These are phyloP conservation scores for Dothideomycetidae sp. DNA, from an alignment of 2,329 filamentous ascomycete species.

Conservation along the genomic window DNA sequence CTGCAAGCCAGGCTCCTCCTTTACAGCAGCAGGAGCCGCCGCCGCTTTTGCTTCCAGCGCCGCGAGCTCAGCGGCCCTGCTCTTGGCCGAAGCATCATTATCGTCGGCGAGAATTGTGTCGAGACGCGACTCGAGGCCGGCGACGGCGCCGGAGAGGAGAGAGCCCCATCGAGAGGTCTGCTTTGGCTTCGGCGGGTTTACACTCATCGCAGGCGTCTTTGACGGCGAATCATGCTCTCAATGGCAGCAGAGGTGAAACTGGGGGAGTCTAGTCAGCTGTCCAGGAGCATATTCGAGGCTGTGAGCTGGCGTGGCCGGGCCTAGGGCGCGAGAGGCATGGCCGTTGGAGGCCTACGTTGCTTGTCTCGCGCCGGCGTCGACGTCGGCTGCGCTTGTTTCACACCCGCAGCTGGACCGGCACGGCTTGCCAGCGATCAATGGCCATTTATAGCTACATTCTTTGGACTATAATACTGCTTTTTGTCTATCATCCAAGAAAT, in stretches of 20 bases:
- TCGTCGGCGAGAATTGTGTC: constrained; percentile 84
- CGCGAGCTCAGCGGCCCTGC: constrained; percentile 25
- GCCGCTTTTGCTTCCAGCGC: constrained; percentile 21
- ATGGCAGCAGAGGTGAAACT: not conserved
- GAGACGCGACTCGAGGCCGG: constrained; percentile 81
- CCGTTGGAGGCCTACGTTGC: not conserved
- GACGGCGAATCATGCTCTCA: not conserved
- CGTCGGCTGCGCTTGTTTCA: constrained; percentile 6
- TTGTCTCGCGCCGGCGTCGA: constrained; percentile 1
- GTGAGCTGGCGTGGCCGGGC: not conserved
- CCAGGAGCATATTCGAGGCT: not conserved
- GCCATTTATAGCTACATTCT: no score
- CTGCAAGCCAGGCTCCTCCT: constrained; percentile 6
- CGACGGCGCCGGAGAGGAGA: constrained; percentile 78
- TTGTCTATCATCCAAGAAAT: no score
- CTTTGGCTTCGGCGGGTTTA: constrained; percentile 11
- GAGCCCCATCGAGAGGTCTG: constrained; percentile 25
- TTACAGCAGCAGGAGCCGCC: constrained; percentile 3
- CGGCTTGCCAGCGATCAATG: no score
- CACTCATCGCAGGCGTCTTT: constrained; percentile 7
- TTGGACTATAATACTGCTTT: no score
- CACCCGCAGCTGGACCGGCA: no score
- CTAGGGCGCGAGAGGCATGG: not conserved
- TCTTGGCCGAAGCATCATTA: constrained; percentile 38
- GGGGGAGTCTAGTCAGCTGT: not conserved